These are phyloP conservation scores for Tricholoma hemisulphureum DNA, from an alignment of 768 basidiomycete species.

Conservation along the genomic window DNA sequence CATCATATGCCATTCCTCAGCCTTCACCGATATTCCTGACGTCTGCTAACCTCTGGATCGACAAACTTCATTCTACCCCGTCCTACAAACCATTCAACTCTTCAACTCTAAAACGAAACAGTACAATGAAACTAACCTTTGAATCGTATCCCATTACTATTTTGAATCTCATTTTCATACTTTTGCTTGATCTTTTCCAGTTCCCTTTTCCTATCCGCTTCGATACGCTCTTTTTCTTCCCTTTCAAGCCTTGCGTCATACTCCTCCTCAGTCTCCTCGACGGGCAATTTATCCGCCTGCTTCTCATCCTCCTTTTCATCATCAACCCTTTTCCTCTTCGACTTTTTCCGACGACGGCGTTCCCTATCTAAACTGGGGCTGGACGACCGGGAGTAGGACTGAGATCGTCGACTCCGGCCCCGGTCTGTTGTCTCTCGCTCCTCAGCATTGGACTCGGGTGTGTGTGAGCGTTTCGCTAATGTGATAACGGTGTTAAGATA, in stretches of 20 bases:
- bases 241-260: conserved; percentile 68
- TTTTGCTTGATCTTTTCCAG: conserved; percentile 47
- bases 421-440: conserved; percentile 14
- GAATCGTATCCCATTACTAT: conserved; percentile 54
- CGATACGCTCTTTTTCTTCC: conserved; percentile 61
- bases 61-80: conserved; percentile 68
- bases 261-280: conserved; percentile 66
- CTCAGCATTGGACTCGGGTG: conserved; percentile 6
- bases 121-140: conserved; percentile 44
- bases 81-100: conserved; percentile 30
- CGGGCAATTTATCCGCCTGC: conserved; percentile 14
- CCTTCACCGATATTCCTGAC: neutral
- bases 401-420: conserved; percentile 12
- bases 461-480: neutral
- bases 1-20: neutral
- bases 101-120: neutral
- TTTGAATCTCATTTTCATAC: conserved; percentile 31
- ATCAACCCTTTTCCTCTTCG: conserved; percentile 19
- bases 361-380: conserved; percentile 16
- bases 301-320: conserved; percentile 22
- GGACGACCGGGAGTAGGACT: conserved; percentile 12
- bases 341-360: conserved; percentile 21
- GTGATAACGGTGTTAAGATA: neutral
- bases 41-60: conserved; percentile 44
- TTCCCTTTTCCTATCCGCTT: conserved; percentile 44